Evolutionary conservation across 2,329 filamentous ascomycete genomes (phyloP), one percentile per base, ranked within the genome.

Genomic region (Periconia sp.): DNA sequence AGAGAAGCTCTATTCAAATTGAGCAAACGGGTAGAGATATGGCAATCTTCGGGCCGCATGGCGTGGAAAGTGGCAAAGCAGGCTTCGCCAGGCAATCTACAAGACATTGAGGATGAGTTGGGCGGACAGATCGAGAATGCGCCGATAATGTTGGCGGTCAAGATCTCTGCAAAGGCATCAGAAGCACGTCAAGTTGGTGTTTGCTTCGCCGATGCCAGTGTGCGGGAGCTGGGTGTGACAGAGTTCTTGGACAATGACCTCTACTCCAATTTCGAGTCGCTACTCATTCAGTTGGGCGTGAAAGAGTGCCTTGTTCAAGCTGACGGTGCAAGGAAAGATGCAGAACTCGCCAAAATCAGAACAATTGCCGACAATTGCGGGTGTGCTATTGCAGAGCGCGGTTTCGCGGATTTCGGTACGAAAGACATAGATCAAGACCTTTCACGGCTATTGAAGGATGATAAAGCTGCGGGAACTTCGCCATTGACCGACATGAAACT

Each of bases 171-270:
- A n/a, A 95, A 90, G 70, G 90, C 91, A 1, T 84, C 84, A 0
- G 93, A 97, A 72, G 90, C 89, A 6, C 84, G 94, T 44, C 90
- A 84, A 60, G 89, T 99, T 0, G 94, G 94, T 9, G 93, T 99
- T 6, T 97, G 94, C 76, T 99, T 99, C 70, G 95, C 94, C 8
- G 94, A 99, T 79, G 94, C 95, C 1, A 97, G 91, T 61, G 93
- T 97, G 23, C 84, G 94, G 48, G 94, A 99, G 77, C 82, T 99
- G 2, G 94, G 94, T 9, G 92, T 99, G 50, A 96, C 91, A 79
- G 95, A 99, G 71, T 99, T 99, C 61, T 84, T 96, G n/a, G 94
- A 99, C 80, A 99, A 97, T 69, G 94, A 99, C 70, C 81, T 97
- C 10, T 99, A 95, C 77, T 97, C 93, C 49, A 99, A 99, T 73